A percentile compares a stretch with the other conserved stretches of the same genome.
Evolutionary conservation across 306 rosid genomes (phyloP).

Genomic region (Castanea crenata): DNA sequence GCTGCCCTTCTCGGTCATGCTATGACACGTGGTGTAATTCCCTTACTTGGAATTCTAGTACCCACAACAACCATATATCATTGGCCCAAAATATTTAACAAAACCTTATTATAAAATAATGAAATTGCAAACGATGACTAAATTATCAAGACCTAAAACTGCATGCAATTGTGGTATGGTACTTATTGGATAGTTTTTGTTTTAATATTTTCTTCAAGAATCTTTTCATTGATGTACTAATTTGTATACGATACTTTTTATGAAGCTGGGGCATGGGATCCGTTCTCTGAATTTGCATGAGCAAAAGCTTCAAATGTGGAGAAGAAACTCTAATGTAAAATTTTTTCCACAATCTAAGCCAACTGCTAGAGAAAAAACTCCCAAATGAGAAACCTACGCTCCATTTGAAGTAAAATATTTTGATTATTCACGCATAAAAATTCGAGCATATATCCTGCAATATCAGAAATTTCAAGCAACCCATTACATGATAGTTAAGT

Average conservation of each 20-base stretch:
- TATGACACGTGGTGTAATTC: too few species aligned
- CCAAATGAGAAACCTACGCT: conserved; percentile 28
- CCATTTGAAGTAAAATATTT: conserved; percentile 5
- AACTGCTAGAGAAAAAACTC: conserved; percentile 31
- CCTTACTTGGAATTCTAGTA: too few species aligned
- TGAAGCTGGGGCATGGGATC: conserved; percentile 91
- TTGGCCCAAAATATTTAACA: too few species aligned
- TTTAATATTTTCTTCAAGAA: background rate
- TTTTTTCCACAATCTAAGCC: conserved; percentile 67
- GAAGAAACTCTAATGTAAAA: conserved; percentile 62
- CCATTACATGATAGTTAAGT: too few species aligned
- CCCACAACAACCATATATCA: too few species aligned
- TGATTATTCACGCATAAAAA: too few species aligned
- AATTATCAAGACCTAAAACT: conserved; percentile 87
- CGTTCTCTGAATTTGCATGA: conserved; percentile 78
- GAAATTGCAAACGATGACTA: conserved; percentile 57
- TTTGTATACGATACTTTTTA: conserved; percentile 10
- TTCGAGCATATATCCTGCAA: too few species aligned
- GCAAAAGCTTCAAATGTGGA: conserved; percentile 94
- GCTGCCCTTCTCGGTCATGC: too few species aligned
- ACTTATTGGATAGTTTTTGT: background rate
- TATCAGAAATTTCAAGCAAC: too few species aligned
- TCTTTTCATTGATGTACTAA: conserved; percentile 1
- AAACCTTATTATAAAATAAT: too few species aligned
- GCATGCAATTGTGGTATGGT: conserved; percentile 50